Base-by-base conservation (phyloP, 371 early-diverging fungal genomes). In the Mortierella sp. region DNA sequence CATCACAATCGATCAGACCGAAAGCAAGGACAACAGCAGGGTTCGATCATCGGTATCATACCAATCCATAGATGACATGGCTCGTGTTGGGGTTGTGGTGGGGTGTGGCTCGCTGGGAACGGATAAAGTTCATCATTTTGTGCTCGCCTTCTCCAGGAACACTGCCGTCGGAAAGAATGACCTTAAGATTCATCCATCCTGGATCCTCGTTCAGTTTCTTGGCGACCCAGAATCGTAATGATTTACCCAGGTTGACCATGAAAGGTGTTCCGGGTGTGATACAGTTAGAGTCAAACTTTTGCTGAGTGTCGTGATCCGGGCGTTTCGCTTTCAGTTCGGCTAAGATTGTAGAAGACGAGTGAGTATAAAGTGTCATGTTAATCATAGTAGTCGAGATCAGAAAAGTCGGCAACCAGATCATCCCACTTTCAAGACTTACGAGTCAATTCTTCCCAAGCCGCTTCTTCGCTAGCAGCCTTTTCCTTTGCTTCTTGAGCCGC, bases 231-330 rank as follows among this genome's bases (percentile, higher is more conserved):
- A 96, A 94, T 37, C 94, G 86, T 50, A 99, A 79, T 31, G 88
- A 88, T 22, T 86, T 86, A 8, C 97, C 94, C 51, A 99, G 82
- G 60, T 90, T 86, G 63, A 89, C 89, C 99, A 99, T 99, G 81
- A 99, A 99, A 28, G 93, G 95, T 2, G 99, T 99, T 57, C 99
- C 99, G 7, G 99, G 99, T 9, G 99, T 99, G 78, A 99, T 99
- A 82, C 98, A 96, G 76, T 99, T 99, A 22, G 94, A 91, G 77
- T 99, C 99, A 79, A 99, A 99, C 39, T 86, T 84, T 25, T 84
- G 80, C 54, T 89, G 87, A 51, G 88, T 86, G 52, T 83, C 84
- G 24, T 87, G 83, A 19, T 78, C 71, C 47, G 83, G 83, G 13
- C 85, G 68, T 80, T 70, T 83, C 74, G 40, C 83, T 85, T 82